phyloP scores from a whole-genome alignment of 352 stramenopile genomes.

The Pythium aquatile region DNA sequence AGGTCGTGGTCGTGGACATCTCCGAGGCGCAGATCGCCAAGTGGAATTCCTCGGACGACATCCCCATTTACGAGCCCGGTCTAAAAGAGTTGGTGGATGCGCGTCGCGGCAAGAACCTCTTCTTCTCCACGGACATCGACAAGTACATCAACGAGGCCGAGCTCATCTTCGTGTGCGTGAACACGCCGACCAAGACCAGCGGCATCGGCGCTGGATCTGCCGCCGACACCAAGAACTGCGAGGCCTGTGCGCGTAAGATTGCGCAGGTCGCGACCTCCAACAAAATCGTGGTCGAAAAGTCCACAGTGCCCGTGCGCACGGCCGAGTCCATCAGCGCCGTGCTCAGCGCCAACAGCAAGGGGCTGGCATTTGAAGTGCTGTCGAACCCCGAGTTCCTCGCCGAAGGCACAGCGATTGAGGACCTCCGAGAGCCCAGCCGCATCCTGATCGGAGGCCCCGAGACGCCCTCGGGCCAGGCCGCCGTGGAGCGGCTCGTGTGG shows the following conservation, averaged over 20 bases:
- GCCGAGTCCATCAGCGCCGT: constrained; percentile 96
- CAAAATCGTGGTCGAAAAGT: constrained; percentile 99
- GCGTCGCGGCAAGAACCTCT: constrained; percentile 94
- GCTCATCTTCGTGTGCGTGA: constrained; percentile 99
- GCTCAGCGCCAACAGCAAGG: constrained; percentile 93
- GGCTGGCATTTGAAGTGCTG: constrained; percentile 95
- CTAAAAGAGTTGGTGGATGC: constrained; percentile 95
- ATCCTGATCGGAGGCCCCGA: constrained; percentile 98
- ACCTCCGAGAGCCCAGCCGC: constrained; percentile 94
- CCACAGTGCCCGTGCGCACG: constrained; percentile 98
- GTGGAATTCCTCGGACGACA: constrained; percentile 93
- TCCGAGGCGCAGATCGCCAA: constrained; percentile 95
- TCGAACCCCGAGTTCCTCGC: constrained; percentile 99
- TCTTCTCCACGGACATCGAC: constrained; percentile 99
- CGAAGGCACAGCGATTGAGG: constrained; percentile 97
- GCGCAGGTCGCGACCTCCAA: constrained; percentile 90
- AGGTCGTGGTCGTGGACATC: constrained; percentile 98
- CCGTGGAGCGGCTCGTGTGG: constrained; percentile 91
- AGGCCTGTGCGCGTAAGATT: constrained; percentile 98
- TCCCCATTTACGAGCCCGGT: constrained; percentile 99
- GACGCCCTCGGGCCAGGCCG: constrained; percentile 82
- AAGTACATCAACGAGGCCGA: constrained; percentile 95
- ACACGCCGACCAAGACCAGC: constrained; percentile 98
- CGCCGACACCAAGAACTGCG: constrained; percentile 99
- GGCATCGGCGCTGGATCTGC: constrained; percentile 97